phyloP scores from a whole-genome alignment of 495 filamentous ascomycete genomes.

The Aspergillus ostianus region DNA sequence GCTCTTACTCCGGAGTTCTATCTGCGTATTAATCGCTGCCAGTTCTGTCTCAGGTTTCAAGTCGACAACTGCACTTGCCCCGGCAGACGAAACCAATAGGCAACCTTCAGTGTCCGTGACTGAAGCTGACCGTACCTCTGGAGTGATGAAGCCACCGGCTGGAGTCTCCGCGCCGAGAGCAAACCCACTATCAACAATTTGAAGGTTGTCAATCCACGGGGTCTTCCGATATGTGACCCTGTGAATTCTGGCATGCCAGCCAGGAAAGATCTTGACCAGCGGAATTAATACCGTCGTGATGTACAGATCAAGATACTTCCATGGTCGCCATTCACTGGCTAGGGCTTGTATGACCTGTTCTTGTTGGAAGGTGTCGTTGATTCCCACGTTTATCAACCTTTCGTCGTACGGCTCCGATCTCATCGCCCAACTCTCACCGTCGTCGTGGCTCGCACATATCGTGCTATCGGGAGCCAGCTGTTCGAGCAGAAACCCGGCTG shows the following conservation, averaged over 20 bases:
- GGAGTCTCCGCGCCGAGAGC: constrained; percentile 12
- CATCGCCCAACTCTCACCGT: constrained; percentile 13
- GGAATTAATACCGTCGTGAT: constrained; percentile 17
- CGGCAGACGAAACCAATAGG: constrained; percentile 11
- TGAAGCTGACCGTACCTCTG: neutral
- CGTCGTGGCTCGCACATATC: constrained; percentile 6
- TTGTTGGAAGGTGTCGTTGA: neutral
- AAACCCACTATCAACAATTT: constrained; percentile 21
- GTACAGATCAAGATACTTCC: constrained; percentile 11
- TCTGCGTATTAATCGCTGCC: no score
- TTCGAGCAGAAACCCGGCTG: constrained; percentile 9
- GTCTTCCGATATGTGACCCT: neutral
- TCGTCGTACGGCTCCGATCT: constrained; percentile 5
- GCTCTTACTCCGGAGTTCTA: neutral
- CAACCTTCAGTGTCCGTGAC: neutral
- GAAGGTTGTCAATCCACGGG: neutral
- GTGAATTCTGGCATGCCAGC: constrained; percentile 19
- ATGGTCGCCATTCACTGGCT: constrained; percentile 16
- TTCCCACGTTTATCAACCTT: neutral
- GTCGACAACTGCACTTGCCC: constrained; percentile 12
- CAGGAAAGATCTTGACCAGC: constrained; percentile 8
- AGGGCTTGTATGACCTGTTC: constrained; percentile 1
- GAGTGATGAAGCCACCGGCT: constrained; percentile 2
- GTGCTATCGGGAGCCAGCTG: constrained; percentile 21
- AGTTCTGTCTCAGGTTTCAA: neutral